phyloP scores from a whole-genome alignment of 1,139 yeast species.

The Eremothecium gossypii region DNA sequence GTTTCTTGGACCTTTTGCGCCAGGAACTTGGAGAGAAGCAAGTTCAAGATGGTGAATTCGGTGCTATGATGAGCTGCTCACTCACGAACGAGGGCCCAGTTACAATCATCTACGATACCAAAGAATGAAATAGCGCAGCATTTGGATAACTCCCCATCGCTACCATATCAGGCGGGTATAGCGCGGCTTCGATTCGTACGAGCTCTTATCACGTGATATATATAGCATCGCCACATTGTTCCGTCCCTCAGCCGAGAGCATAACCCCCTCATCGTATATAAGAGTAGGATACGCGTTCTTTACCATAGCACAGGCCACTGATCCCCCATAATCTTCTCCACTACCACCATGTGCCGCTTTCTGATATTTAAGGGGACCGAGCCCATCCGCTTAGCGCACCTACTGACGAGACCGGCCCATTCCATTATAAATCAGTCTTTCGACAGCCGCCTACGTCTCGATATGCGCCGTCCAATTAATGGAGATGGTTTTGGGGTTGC shows the following conservation, averaged over 20 bases:
- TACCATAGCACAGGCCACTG: too few species aligned
- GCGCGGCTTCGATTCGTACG: too few species aligned
- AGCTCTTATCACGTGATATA: too few species aligned
- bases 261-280: too few species aligned
- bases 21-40: constrained; percentile 49
- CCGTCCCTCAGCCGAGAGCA: too few species aligned
- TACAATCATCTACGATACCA: constrained; percentile 33
- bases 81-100: constrained; percentile 61
- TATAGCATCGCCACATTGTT: too few species aligned
- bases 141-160: too few species aligned
- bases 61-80: constrained; percentile 94
- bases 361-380: constrained; percentile 46
- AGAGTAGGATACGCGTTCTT: too few species aligned
- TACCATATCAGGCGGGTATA: too few species aligned
- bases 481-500: constrained; percentile 99
- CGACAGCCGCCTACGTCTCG: constrained; percentile 80
- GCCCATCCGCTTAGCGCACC: constrained; percentile 74
- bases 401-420: constrained; percentile 91
- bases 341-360: constrained; percentile 27
- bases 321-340: too few species aligned
- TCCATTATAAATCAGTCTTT: constrained; percentile 94
- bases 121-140: constrained; percentile 14
- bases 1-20: constrained; percentile 43
- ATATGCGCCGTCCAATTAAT: constrained; percentile 81
- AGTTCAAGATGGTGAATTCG: constrained; percentile 83